Base-by-base conservation (phyloP, 805 yeast genomes). In the Starmerella potacharoeniae region DNA sequence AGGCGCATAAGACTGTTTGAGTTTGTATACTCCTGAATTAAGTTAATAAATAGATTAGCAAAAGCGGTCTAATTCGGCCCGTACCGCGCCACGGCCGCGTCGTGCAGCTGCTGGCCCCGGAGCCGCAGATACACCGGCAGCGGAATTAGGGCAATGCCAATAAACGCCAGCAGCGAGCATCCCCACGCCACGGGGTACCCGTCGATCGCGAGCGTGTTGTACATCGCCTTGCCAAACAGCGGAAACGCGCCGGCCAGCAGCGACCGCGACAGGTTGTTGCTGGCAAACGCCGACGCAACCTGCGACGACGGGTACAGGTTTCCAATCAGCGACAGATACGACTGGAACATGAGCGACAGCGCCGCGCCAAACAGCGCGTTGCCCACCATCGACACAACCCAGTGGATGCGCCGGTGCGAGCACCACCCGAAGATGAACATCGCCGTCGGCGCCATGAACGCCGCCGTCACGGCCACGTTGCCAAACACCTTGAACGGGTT, bases 111-210 rank as follows among this genome's bases (percentile, higher is more conserved):
- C 17, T 40, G 51, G 30, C 61, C 61, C 35, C 49, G 49, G 22
- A 52, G 13, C 17, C 51, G 48, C 16, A 58, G 41, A 30, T 60
- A 59, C n/a, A 79, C 67, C 5, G 72, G 58, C 35, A 77, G 71
- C 10, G 82, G 81, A 54, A 79, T 77, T 69, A 79, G 66, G 0
- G 63, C 74, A 28, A 74, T 49, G 5, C 73, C 60, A 45, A 76
- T 60, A 58, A 76, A 74, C 0, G 75, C 80, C 45, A 77, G 62
- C 5, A 78, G 61, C 6, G 76, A 69, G 9, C 77, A 70, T 2
- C 83, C 84, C 82, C 81, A 80, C 1, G 74, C 84, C 17, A 79
- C 80, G 2, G 84, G 83, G 63, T 69, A 81, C 44, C 71, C 74
- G 1, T 66, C 36, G n/a, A 62, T 66, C 10, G 64, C 65, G 40